These are phyloP conservation scores for Candida gigantensis DNA, from an alignment of 1,139 yeast genomes.

Conservation along the genomic window DNA sequence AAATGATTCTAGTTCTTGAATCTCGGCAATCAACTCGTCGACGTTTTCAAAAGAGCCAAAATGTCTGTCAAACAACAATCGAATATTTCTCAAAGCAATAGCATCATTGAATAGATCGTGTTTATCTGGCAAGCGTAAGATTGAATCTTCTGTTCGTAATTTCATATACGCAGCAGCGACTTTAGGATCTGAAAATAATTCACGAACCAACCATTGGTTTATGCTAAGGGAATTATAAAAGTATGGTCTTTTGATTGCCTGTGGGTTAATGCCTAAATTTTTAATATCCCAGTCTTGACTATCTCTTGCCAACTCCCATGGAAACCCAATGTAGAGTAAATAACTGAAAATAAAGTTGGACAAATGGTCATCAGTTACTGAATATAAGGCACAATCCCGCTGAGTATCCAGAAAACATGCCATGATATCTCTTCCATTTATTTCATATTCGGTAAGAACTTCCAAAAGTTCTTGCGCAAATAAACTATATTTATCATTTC, in stretches of 20 bases:
- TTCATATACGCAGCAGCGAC: constrained; percentile 14
- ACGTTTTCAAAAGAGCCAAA: background rate
- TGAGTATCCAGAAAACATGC: background rate
- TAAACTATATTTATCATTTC: constrained; percentile 14
- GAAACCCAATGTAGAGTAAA: constrained; percentile 3
- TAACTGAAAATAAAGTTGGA: too few relatives aligned
- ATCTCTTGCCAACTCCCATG: constrained; percentile 1
- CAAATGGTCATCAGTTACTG: too few relatives aligned
- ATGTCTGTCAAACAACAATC: background rate
- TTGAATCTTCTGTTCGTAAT: constrained; percentile 11
- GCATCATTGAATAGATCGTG: constrained; percentile 1
- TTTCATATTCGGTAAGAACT: constrained; percentile 11
- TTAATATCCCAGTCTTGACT: background rate
- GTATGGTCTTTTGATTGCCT: background rate
- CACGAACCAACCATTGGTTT: background rate
- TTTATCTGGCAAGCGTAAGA: background rate
- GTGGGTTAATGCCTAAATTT: background rate
- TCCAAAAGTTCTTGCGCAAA: constrained; percentile 11
- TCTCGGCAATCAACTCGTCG: background rate
- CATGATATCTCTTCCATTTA: constrained; percentile 1
- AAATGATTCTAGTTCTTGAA: background rate
- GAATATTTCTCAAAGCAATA: background rate
- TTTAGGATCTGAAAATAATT: constrained; percentile 10
- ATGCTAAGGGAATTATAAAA: background rate
- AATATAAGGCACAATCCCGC: too few relatives aligned